Conservation (phyloP, 192 early-diverging fungal genomes). For the Coemansia sp. region DNA sequence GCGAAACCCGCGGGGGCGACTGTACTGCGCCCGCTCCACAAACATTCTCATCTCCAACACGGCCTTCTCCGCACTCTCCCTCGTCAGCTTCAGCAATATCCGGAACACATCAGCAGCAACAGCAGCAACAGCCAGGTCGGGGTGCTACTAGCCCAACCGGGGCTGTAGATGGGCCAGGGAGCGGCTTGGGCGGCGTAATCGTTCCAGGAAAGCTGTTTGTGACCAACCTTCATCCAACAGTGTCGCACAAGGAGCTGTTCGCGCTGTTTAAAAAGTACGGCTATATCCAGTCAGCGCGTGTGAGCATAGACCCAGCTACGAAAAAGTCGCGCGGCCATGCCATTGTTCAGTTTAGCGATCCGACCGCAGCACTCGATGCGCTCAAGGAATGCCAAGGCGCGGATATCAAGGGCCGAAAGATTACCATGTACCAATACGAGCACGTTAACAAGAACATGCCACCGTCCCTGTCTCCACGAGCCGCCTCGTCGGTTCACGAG, state of each 20-base stretch:
- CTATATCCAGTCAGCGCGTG: conserved; percentile 57
- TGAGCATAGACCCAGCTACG: conserved; percentile 53
- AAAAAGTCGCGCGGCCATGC: conserved; percentile 56
- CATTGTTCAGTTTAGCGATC: conserved; percentile 57
- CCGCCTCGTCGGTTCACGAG: not conserved
- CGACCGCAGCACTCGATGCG: conserved; percentile 47
- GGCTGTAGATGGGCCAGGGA: conserved; percentile 22
- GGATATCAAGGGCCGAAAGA: conserved; percentile 58
- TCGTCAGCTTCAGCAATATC: conserved; percentile 11
- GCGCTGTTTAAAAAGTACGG: conserved; percentile 60
- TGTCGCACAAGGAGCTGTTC: conserved; percentile 61
- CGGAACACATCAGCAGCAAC: not conserved
- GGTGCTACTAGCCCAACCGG: conserved; percentile 18
- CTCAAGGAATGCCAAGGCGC: conserved; percentile 52
- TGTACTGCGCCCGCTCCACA: not conserved
- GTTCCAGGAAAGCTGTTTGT: conserved; percentile 60
- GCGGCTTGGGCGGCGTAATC: conserved; percentile 50
- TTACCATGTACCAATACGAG: conserved; percentile 59
- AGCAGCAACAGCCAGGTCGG: conserved; percentile 13
- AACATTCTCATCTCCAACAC: conserved; percentile 7
- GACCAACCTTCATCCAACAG: conserved; percentile 56
- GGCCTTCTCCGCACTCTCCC: conserved; percentile 7
- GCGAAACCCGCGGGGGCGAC: not conserved
- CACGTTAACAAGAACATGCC: conserved; percentile 46
- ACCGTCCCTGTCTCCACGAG: not conserved